Percentiles rank a stretch among this genome's conserved stretches.
Conservation (phyloP, 139 green algal species). For the Chlorella sp. region DNA sequence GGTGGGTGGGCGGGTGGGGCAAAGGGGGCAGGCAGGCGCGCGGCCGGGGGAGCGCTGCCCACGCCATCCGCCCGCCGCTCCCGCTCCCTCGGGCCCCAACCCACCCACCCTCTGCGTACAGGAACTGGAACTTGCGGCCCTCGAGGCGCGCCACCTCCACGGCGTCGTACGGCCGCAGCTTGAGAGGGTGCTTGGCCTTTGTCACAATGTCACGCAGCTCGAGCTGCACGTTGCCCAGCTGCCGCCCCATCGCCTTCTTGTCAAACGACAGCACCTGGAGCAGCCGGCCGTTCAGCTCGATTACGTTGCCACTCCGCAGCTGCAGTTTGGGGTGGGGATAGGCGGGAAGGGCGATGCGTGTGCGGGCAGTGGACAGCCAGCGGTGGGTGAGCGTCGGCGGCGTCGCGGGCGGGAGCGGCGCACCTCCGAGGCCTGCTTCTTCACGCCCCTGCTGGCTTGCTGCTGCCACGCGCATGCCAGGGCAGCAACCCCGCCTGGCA, state of each 20-base stretch:
- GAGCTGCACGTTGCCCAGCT: slow-evolving; percentile 55
- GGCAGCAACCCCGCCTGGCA: too few species aligned
- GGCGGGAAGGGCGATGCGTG: too few species aligned
- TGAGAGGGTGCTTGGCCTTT: slow-evolving; percentile 36
- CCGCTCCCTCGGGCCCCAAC: too few species aligned
- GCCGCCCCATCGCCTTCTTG: slow-evolving; percentile 30
- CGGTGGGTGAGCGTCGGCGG: too few species aligned
- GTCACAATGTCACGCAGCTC: slow-evolving; percentile 49
- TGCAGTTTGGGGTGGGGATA: slow-evolving; percentile 22
- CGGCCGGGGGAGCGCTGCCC: too few species aligned
- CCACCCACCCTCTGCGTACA: slow-evolving; percentile 46
- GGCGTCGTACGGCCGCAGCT: slow-evolving; percentile 38
- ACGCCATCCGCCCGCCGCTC: too few species aligned
- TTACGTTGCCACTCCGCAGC: slow-evolving; percentile 45
- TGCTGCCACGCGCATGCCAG: background rate
- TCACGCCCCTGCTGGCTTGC: slow-evolving; percentile 2
- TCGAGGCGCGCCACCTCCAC: slow-evolving; percentile 49
- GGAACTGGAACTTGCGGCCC: slow-evolving; percentile 31
- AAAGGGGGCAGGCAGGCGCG: too few species aligned
- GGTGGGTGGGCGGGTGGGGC: too few species aligned
- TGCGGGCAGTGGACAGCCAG: too few species aligned
- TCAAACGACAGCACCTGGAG: slow-evolving; percentile 43
- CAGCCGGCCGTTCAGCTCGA: slow-evolving; percentile 47
- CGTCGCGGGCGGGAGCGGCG: too few species aligned
- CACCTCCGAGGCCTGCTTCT: slow-evolving; percentile 49